Evolutionary conservation across 371 early-diverging fungal genomes (phyloP), one percentile per base, ranked within the genome.

Genomic region (Circinella umbellata): DNA sequence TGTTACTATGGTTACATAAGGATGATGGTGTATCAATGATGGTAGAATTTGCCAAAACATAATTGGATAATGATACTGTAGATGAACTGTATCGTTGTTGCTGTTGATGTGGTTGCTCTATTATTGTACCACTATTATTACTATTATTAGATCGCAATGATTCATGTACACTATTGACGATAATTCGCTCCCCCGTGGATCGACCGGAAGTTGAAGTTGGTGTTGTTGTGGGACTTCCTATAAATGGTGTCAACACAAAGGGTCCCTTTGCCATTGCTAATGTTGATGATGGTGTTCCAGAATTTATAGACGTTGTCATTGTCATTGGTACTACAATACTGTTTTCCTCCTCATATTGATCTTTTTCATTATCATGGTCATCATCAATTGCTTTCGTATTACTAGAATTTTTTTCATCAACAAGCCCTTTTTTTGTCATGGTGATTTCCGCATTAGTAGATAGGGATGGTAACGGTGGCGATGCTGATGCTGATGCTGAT

Each of bases 221-320:
- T 54, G 57, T 57, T 57, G 57, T 57, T 57, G 57, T 34, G 57
- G 57, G 57, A 27, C 57, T 57, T 57, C 27, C 57, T n/a, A 57
- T 27, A 57, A 57, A 57, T 34, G 57, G 57, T 57, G 57, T 57
- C 4, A 57, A 64, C 48, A 47, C 37, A 8, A 46, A 53, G 37
- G 69, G 63, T 27, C 49, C 20, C 47, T 42, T 62, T 62, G 63
- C n/a, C 34, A 53, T 42, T 62, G 69, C 36, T 11, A 11, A 17
- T 36, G 55, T 11, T 14, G 54, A 10, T 4, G 47, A 47, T 49
- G 63, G 20, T 34, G 20, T 55, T 34, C 8, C 36, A 18, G 46
- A 37, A 13, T 7, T 8, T 61, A 15, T 42, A 42, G 11, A 3
- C 42, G 9, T 42, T 27, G 27, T 37, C 48, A 17, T 37, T 35